phyloP scores from a whole-genome alignment of 345 rosid species.

The Gossypium turneri region DNA sequence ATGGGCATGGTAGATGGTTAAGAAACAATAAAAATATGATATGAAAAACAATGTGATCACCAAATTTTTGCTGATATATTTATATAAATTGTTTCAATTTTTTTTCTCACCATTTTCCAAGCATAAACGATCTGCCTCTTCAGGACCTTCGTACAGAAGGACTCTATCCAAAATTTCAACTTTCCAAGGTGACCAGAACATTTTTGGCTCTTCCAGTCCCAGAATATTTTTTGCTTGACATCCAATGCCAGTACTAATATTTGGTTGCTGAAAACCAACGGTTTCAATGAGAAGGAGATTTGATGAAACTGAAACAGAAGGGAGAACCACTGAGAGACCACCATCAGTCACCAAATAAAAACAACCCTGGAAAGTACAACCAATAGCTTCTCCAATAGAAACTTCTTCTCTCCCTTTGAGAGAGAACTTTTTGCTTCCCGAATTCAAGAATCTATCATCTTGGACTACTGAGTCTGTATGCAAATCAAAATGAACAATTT shows the following conservation, averaged over 20 bases:
- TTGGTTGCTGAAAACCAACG: conserved; percentile 49
- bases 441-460: conserved; percentile 58
- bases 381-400: conserved; percentile 64
- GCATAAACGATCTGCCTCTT: conserved; percentile 76
- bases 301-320: conserved; percentile 59
- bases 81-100: not conserved
- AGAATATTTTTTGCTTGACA: conserved; percentile 21
- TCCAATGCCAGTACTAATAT: conserved; percentile 23
- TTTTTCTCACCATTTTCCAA: conserved; percentile 72
- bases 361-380: conserved; percentile 80
- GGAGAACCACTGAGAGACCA: conserved; percentile 90
- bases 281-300: conserved; percentile 49
- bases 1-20: not conserved
- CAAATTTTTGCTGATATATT: conserved; percentile 8
- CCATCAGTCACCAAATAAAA: conserved; percentile 72
- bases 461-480: conserved; percentile 35
- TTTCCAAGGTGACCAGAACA: conserved; percentile 57
- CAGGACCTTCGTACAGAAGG: conserved; percentile 81
- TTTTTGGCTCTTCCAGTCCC: conserved; percentile 32
- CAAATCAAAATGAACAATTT: conserved; percentile 55
- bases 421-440: conserved; percentile 23
- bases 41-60: conserved; percentile 6
- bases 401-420: conserved; percentile 40
- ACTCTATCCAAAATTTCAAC: conserved; percentile 83
- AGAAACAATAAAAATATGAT: conserved; percentile 6